Conservation (phyloP, 495 filamentous ascomycete species). For the Rhypophila decipiens region DNA sequence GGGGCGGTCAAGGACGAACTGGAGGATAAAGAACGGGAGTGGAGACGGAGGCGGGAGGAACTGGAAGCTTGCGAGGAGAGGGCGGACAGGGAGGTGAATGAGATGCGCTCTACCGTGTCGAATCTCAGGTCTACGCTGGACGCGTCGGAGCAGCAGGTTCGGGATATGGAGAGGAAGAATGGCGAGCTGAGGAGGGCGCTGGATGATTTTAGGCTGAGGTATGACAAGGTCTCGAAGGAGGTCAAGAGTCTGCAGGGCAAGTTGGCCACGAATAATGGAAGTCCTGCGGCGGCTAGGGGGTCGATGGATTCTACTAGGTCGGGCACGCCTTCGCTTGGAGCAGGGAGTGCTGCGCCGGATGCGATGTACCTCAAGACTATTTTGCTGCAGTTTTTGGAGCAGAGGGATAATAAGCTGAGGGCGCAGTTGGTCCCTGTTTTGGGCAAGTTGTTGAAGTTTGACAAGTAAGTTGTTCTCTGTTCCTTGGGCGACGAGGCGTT, state of each 20-base stretch:
- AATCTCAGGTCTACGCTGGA: constrained; percentile 76
- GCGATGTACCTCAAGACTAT: constrained; percentile 93
- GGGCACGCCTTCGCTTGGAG: constrained; percentile 7
- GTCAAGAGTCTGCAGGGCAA: constrained; percentile 35
- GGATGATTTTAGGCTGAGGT: constrained; percentile 66
- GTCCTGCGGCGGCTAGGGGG: constrained; percentile 18
- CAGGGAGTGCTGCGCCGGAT: constrained; percentile 38
- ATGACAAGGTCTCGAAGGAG: constrained; percentile 76
- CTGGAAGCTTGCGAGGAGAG: constrained; percentile 62
- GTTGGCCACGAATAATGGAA: constrained; percentile 11
- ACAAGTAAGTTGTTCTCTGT: constrained; percentile 55
- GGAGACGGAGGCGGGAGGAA: constrained; percentile 65
- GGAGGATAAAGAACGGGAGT: constrained; percentile 58
- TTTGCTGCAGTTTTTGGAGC: constrained; percentile 87
- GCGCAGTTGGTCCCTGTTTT: constrained; percentile 87
- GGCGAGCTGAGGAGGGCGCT: constrained; percentile 64
- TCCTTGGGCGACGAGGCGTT: constrained; percentile 2
- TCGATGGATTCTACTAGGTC: constrained; percentile 55
- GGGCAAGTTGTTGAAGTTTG: constrained; percentile 85
- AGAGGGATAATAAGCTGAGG: constrained; percentile 85
- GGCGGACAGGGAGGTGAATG: constrained; percentile 62
- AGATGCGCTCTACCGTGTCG: constrained; percentile 70
- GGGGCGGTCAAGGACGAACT: constrained; percentile 61
- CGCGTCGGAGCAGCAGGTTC: constrained; percentile 76
- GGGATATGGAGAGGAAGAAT: constrained; percentile 75